phyloP scores from a whole-genome alignment of 768 basidiomycete genomes.

The Rhodosporidiobolus odoratus region DNA sequence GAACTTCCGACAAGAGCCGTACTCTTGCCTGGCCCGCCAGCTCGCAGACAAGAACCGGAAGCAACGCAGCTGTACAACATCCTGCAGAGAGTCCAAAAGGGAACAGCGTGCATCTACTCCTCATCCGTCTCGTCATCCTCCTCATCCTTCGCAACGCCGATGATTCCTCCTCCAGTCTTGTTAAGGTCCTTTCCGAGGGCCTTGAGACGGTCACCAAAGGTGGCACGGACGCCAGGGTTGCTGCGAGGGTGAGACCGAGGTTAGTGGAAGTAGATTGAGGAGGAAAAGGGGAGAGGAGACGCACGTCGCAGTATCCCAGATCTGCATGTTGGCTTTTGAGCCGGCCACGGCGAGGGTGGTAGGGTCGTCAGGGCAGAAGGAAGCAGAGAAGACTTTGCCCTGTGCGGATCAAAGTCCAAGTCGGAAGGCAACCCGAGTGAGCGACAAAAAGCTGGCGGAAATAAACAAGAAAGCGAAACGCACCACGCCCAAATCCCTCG shows the following conservation, averaged over 20 bases:
- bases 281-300: neutral
- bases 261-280: neutral
- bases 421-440: neutral
- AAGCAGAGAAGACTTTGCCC: constrained; percentile 93
- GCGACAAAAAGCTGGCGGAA: neutral
- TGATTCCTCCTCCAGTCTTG: constrained; percentile 29
- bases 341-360: constrained; percentile 90
- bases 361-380: constrained; percentile 90
- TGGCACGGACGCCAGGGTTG: constrained; percentile 73
- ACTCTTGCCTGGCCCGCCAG: too few species aligned
- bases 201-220: constrained; percentile 67
- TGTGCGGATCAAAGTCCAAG: too few species aligned
- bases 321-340: constrained; percentile 83
- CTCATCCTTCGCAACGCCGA: constrained; percentile 30
- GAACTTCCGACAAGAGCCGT: too few species aligned
- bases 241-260: neutral
- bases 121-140: constrained; percentile 29
- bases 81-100: too few species aligned
- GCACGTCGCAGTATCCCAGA: constrained; percentile 82
- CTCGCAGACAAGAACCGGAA: too few species aligned
- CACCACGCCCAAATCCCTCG: constrained; percentile 86
- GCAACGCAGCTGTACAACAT: too few species aligned
- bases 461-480: constrained; percentile 34
- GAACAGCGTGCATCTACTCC: constrained; percentile 10
- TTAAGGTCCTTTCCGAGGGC: constrained; percentile 38